A percentile compares a stretch with the other conserved stretches of the same genome.
phyloP scores from a whole-genome alignment of 805 yeast genomes.

The Starmerella sirachaensis region DNA sequence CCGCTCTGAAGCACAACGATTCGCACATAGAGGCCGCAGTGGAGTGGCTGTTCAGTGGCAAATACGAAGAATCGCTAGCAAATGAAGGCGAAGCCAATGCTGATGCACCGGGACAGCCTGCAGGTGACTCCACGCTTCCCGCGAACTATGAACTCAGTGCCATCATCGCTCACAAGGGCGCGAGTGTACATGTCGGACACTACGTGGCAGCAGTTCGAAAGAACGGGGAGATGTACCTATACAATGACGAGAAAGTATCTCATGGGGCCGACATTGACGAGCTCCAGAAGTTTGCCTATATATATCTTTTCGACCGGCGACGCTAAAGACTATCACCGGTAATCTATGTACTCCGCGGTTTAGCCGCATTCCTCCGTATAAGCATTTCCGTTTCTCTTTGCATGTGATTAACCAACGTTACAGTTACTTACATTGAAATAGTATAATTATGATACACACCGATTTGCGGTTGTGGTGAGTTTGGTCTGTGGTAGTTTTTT shows the following conservation, averaged over 20 bases:
- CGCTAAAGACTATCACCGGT: no score
- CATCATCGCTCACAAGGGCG: slow-evolving; percentile 79
- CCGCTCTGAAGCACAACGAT: slow-evolving; percentile 51
- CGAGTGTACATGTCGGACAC: slow-evolving; percentile 83
- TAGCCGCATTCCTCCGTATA: no score
- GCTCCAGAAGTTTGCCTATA: slow-evolving; percentile 38
- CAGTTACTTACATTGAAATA: no score
- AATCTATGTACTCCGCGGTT: no score
- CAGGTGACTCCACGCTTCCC: slow-evolving; percentile 19
- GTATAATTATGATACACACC: no score
- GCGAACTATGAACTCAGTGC: slow-evolving; percentile 43
- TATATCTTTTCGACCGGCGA: slow-evolving; percentile 32
- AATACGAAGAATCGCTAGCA: slow-evolving; percentile 34
- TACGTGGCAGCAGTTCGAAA: slow-evolving; percentile 66
- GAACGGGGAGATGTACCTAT: slow-evolving; percentile 52
- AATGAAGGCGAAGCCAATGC: neutral
- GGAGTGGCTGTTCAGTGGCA: slow-evolving; percentile 77
- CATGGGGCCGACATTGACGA: slow-evolving; percentile 34
- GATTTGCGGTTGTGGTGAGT: no score
- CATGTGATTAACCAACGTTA: no score
- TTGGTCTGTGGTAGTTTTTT: no score
- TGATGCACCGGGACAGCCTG: neutral
- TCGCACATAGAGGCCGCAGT: no score
- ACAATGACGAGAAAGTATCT: slow-evolving; percentile 83
- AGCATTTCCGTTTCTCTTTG: no score